These are phyloP conservation scores for Torulaspora gathmanii DNA, from an alignment of 805 yeast genomes.

Conservation along the genomic window DNA sequence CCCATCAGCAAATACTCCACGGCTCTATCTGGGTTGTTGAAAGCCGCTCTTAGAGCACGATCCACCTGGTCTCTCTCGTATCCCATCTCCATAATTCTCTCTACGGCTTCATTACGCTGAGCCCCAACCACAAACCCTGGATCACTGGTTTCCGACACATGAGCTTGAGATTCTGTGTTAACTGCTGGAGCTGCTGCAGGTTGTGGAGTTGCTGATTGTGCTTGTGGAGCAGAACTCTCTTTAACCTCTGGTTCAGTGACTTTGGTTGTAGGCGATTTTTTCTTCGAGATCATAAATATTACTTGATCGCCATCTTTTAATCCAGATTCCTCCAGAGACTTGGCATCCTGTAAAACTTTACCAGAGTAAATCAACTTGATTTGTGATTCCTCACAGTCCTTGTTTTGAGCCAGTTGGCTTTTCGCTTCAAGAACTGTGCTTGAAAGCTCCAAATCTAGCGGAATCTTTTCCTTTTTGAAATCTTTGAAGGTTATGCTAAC, in stretches of 20 bases:
- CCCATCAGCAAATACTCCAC: constrained; percentile 92
- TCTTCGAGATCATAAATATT: constrained; percentile 81
- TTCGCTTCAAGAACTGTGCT: constrained; percentile 70
- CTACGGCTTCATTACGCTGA: constrained; percentile 71
- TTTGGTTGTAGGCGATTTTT: constrained; percentile 35
- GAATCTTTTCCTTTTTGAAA: constrained; percentile 84
- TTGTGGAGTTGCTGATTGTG: constrained; percentile 15
- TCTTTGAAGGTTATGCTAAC: constrained; percentile 57
- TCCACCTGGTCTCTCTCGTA: constrained; percentile 84
- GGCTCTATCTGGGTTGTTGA: constrained; percentile 96
- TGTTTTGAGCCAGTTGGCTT: constrained; percentile 61
- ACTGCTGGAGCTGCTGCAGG: constrained; percentile 25
- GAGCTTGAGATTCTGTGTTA: constrained; percentile 20
- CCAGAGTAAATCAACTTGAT: constrained; percentile 91
- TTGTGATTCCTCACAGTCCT: constrained; percentile 64
- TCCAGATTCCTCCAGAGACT: constrained; percentile 64
- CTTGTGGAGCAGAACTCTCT: constrained; percentile 4
- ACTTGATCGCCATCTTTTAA: constrained; percentile 82
- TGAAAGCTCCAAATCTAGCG: constrained; percentile 65
- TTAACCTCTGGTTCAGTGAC: constrained; percentile 25
- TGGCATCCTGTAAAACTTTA: constrained; percentile 80
- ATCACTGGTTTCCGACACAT: constrained; percentile 22
- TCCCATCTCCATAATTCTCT: constrained; percentile 92
- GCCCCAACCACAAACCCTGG: constrained; percentile 73
- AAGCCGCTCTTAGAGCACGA: constrained; percentile 89